Conservation (phyloP, 163 green algal genomes). For the Chlorella variabilis region DNA sequence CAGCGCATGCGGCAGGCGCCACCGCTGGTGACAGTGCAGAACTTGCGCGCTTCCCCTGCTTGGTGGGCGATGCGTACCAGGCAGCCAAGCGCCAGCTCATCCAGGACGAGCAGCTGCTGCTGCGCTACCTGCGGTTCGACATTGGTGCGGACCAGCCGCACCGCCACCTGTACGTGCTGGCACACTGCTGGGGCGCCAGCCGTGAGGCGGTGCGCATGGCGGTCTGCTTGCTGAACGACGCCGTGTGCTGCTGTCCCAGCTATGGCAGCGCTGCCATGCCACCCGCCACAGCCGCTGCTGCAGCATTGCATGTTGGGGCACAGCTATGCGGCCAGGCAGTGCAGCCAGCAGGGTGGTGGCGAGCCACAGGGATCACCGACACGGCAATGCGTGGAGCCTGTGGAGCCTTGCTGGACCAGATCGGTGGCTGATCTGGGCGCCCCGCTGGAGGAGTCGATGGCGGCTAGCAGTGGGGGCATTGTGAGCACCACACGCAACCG, state of each 20-base stretch:
- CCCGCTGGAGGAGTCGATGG: too few relatives aligned
- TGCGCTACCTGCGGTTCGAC: conserved; percentile 45
- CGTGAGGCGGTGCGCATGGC: conserved; percentile 3
- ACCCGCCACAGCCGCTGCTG: conserved; percentile 13
- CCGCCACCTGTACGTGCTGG: conserved; percentile 42
- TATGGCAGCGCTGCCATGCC: not conserved
- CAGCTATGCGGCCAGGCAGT: conserved; percentile 21
- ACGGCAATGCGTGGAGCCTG: not conserved
- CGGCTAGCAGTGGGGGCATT: too few relatives aligned
- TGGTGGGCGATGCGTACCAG: conserved; percentile 46
- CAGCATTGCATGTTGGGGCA: conserved; percentile 34
- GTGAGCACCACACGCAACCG: too few relatives aligned
- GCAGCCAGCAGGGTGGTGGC: not conserved
- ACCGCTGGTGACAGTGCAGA: not conserved
- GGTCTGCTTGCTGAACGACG: conserved; percentile 45
- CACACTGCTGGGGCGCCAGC: not conserved
- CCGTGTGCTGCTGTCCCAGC: not conserved
- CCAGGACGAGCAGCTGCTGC: conserved; percentile 49
- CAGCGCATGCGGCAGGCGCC: not conserved
- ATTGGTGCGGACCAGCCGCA: conserved; percentile 39
- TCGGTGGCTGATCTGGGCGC: not conserved
- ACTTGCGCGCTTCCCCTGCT: not conserved
- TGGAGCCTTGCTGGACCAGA: not conserved
- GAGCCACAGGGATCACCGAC: not conserved
- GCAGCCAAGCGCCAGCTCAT: conserved; percentile 43